Conservation (phyloP, 2,329 filamentous ascomycete species). For the Allantophomopsis cytisporea region DNA sequence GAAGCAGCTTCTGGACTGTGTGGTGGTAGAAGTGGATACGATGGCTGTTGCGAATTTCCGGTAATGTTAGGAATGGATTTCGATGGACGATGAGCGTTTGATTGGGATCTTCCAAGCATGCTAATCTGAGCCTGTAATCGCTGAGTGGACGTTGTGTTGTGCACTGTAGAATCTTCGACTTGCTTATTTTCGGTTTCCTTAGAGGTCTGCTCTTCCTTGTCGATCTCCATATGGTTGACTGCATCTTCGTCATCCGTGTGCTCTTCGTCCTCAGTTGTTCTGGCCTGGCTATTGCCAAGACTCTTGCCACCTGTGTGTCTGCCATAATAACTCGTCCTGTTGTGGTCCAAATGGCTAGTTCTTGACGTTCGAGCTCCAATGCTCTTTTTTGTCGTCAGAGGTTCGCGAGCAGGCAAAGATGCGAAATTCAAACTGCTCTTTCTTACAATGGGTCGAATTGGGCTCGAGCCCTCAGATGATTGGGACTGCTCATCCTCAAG, state of each 20-base stretch:
- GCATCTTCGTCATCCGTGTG: conserved; percentile 31
- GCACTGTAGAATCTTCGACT: conserved; percentile 33
- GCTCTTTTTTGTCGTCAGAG: conserved; percentile 72
- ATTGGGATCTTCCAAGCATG: conserved; percentile 43
- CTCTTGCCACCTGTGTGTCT: conserved; percentile 63
- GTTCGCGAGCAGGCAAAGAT: conserved; percentile 81
- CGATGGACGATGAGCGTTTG: conserved; percentile 14
- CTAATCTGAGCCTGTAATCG: conserved; percentile 87
- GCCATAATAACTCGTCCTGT: conserved; percentile 61
- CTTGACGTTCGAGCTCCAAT: conserved; percentile 60
- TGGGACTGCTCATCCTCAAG: conserved; percentile 41
- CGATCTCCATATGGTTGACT: conserved; percentile 42
- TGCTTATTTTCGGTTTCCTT: conserved; percentile 17
- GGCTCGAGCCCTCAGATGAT: conserved; percentile 55
- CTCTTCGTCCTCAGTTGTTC: conserved; percentile 9
- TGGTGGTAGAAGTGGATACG: conserved; percentile 3
- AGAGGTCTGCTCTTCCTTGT: conserved; percentile 27
- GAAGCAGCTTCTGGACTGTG: conserved; percentile 6
- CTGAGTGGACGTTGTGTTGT: conserved; percentile 89
- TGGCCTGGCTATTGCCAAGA: conserved; percentile 31
- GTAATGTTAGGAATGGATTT: conserved; percentile 16
- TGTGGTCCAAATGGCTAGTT: conserved; percentile 64
- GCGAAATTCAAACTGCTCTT: conserved; percentile 96
- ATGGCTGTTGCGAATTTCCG: conserved; percentile 8
- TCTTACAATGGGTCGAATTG: conserved; percentile 62